A percentile compares a stretch with the other conserved stretches of the same genome.
Conservation (phyloP, 129 eudicot species). For the Pseudognaphalium luteoalbum region DNA sequence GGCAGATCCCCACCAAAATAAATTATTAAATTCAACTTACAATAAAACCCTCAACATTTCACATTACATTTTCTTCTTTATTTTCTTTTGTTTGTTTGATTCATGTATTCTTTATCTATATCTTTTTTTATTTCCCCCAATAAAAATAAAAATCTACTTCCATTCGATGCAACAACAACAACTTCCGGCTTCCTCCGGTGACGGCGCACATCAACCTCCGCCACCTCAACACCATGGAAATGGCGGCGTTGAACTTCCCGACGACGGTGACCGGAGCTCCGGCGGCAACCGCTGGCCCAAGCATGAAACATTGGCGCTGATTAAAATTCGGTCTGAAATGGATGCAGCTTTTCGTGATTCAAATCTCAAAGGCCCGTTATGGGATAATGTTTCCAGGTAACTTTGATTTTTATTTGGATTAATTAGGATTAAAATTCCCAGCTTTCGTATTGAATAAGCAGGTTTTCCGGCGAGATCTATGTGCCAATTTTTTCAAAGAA, state of each 20-base stretch:
- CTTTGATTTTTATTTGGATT: not conserved
- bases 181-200: slow-evolving; percentile 19
- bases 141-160: slow-evolving; percentile 17
- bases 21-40: slow-evolving; percentile 58
- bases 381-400: slow-evolving; percentile 61
- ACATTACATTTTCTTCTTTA: not conserved
- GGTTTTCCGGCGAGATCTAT: slow-evolving; percentile 37
- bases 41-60: slow-evolving; percentile 34
- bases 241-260: slow-evolving; percentile 35
- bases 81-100: slow-evolving; percentile 9
- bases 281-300: slow-evolving; percentile 58
- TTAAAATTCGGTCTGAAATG: slow-evolving; percentile 57
- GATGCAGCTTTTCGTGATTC: slow-evolving; percentile 54
- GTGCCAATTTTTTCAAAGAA: slow-evolving; percentile 4
- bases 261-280: slow-evolving; percentile 38
- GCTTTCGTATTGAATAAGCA: not conserved
- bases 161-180: slow-evolving; percentile 23
- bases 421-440: not conserved
- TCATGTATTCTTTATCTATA: slow-evolving; percentile 6
- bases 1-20: slow-evolving; percentile 92
- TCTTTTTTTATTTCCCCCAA: not conserved
- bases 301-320: slow-evolving; percentile 55
- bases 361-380: slow-evolving; percentile 51
- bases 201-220: slow-evolving; percentile 19
- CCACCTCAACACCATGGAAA: slow-evolving; percentile 23